Base-by-base conservation (phyloP, 805 yeast species). In the Cyberlindnera mrakii region DNA sequence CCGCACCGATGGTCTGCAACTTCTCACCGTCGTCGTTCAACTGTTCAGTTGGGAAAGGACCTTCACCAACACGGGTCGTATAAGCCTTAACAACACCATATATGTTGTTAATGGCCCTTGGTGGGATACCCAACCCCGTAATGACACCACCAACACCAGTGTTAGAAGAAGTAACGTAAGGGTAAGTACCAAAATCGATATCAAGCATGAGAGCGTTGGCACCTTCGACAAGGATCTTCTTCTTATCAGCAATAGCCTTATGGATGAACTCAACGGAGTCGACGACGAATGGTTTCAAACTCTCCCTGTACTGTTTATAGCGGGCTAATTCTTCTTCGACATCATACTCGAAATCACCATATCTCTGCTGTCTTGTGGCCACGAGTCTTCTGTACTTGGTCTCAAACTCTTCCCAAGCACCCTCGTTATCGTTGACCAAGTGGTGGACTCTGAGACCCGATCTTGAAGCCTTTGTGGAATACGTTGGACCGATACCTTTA, bases 31-130 rank as follows among this genome's bases (percentile, higher is more conserved):
- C 78, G 31, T 70, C 80, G 65, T 91, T 89, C 62, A 90, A 76
- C 65, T 90, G 98, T 69, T 93, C 99, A 44, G 98, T 83, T 49
- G 99, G 97, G 85, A 93, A 93, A 29, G 99, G 99, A 52, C 99
- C 99, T 63, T 90, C 98, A 58, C 99, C 99, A 43, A 93, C 99
- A 68, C 99, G 82, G 31, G 99, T 93, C 37, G 99, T 93, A 70
- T 93, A 93, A 34, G 98, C 98, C 73, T 93, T 93, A 37, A 91
- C 98, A 20, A 93, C 99, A 67, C 99, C 99, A 63, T 83, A 88
- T 36, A 89, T 73, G 64, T 88, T 82, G 42, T 73, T 76, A 57
- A 93, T 83, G 49, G 80, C 69, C 52, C 73, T 77, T 54, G 99
- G 99, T n/a, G 98, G 96, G 48, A 93, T 66, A 54, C 98, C 99